phyloP scores from a whole-genome alignment of 805 yeast species.

The Starmerella stigmatis region DNA sequence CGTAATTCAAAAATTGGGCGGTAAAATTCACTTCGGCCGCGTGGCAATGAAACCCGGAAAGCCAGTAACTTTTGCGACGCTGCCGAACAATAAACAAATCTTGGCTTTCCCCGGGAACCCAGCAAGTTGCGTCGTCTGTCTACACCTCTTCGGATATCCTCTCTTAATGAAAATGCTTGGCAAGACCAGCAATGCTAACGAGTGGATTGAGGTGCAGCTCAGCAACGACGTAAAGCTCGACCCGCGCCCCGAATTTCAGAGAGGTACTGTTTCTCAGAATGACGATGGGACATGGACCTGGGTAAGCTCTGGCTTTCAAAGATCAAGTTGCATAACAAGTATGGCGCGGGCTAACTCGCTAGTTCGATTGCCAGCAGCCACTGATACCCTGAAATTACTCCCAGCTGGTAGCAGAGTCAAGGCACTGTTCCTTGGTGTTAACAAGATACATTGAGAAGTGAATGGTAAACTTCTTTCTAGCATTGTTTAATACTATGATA shows the following conservation, averaged over 20 bases:
- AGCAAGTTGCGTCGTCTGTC: slow-evolving; percentile 43
- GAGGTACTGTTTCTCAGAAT: slow-evolving; percentile 33
- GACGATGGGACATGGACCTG: slow-evolving; percentile 31
- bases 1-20: slow-evolving; percentile 37
- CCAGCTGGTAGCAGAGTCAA: slow-evolving; percentile 19
- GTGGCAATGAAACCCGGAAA: slow-evolving; percentile 53
- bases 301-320: slow-evolving; percentile 40
- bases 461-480: not conserved
- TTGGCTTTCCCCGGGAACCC: slow-evolving; percentile 51
- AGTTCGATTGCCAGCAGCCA: slow-evolving; percentile 35
- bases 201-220: slow-evolving; percentile 33
- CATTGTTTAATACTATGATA: not conserved
- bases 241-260: slow-evolving; percentile 44
- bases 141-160: slow-evolving; percentile 37
- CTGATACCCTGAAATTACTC: slow-evolving; percentile 4
- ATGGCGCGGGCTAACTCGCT: slow-evolving; percentile 41
- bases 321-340: slow-evolving; percentile 42
- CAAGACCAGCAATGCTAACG: slow-evolving; percentile 29
- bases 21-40: slow-evolving; percentile 43
- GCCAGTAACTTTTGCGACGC: slow-evolving; percentile 47
- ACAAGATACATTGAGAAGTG: not conserved
- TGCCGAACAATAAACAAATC: slow-evolving; percentile 30
- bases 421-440: slow-evolving; percentile 17
- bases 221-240: slow-evolving; percentile 33
- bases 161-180: slow-evolving; percentile 36